Conservation (phyloP, 1,139 yeast species). For the Insectozyma bohioensis region DNA sequence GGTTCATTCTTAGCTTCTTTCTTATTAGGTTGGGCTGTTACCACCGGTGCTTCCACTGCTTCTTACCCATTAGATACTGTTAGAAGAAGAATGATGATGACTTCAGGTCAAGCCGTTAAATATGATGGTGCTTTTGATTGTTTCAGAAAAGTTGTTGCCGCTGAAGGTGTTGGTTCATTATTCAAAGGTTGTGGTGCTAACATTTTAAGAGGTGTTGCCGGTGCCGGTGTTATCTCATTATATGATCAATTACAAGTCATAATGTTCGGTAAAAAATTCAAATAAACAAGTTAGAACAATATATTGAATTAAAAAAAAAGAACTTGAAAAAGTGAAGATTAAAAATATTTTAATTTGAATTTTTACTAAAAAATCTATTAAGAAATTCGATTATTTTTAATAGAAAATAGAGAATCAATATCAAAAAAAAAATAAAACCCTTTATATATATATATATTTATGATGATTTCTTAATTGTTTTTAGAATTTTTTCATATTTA, state of each 20-base stretch:
- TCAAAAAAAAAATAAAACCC: constrained; percentile 1
- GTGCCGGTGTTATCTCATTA: constrained; percentile 56
- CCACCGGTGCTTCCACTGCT: constrained; percentile 56
- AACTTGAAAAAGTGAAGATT: too few relatives aligned
- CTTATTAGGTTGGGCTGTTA: constrained; percentile 56
- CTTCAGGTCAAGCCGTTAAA: constrained; percentile 56
- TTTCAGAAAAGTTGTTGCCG: constrained; percentile 49
- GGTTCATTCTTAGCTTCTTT: constrained; percentile 56
- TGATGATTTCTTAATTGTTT: too few relatives aligned
- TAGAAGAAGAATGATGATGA: constrained; percentile 61
- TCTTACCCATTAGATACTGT: constrained; percentile 56
- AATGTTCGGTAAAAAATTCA: constrained; percentile 51
- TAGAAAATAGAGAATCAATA: constrained; percentile 1
- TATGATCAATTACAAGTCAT: constrained; percentile 54
- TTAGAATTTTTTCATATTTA: background rate
- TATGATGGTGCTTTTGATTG: constrained; percentile 53
- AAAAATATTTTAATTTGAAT: too few relatives aligned
- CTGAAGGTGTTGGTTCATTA: constrained; percentile 51
- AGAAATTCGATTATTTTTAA: background rate
- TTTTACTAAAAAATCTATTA: too few relatives aligned
- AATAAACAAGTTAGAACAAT: constrained; percentile 15
- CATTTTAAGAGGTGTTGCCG: constrained; percentile 60
- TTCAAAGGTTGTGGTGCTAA: constrained; percentile 59
- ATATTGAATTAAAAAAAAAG: background rate
- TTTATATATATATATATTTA: background rate